A percentile compares a stretch with the other conserved stretches of the same genome.
These are phyloP conservation scores for Leucogyrophana mollusca DNA, from an alignment of 768 basidiomycete species.

Conservation along the genomic window DNA sequence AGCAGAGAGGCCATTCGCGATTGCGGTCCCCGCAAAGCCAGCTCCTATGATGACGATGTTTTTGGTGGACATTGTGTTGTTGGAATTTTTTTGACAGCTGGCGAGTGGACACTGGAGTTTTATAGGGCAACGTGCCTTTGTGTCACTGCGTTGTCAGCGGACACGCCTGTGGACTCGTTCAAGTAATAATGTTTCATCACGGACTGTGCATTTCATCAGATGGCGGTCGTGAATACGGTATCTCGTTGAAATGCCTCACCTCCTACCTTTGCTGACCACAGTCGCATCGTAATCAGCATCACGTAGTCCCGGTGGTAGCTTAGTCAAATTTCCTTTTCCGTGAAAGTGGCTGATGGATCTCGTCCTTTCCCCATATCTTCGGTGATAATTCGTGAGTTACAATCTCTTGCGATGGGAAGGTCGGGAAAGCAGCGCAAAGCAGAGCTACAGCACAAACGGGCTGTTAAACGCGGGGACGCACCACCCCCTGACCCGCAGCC, in stretches of 20 bases:
- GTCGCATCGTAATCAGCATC: no score
- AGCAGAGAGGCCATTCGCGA: slow-evolving; percentile 47
- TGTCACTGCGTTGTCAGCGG: no score
- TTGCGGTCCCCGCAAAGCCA: slow-evolving; percentile 40
- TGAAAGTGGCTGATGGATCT: slow-evolving; percentile 6
- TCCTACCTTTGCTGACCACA: no score
- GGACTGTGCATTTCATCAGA: no score
- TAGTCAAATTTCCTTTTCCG: neutral
- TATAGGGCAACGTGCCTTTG: no score
- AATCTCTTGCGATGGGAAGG: slow-evolving; percentile 27
- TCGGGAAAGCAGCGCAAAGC: slow-evolving; percentile 71
- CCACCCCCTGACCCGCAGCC: slow-evolving; percentile 36
- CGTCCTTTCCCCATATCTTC: neutral
- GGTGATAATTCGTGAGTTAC: neutral
- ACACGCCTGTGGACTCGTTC: no score
- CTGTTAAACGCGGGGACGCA: slow-evolving; percentile 78
- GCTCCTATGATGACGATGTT: slow-evolving; percentile 61
- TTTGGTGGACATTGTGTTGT: slow-evolving; percentile 20
- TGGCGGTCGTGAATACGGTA: no score
- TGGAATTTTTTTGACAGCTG: neutral
- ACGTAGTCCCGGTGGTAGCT: no score
- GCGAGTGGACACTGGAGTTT: no score
- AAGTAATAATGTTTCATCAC: no score
- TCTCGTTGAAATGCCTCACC: no score
- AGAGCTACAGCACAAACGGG: slow-evolving; percentile 75